Conservation (phyloP, 2,329 filamentous ascomycete genomes). For the Mycosphaerella arachidis region DNA sequence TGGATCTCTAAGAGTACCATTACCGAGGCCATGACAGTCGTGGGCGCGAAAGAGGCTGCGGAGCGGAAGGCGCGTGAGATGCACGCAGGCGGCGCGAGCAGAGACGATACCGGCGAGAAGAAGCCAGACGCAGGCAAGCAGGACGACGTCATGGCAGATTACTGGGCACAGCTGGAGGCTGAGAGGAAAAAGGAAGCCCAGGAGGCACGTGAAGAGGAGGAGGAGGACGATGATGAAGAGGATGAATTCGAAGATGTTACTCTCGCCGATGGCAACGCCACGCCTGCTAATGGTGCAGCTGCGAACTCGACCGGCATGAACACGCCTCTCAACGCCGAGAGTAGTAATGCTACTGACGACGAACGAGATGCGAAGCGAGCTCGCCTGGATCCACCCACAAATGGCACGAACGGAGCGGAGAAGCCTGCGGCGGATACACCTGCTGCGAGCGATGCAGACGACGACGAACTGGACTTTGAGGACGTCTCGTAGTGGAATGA, state of each 20-base stretch:
- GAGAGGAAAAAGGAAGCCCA: slow-evolving; percentile 49
- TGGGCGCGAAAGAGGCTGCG: slow-evolving; percentile 33
- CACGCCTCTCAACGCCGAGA: slow-evolving; percentile 25
- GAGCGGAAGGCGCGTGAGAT: slow-evolving; percentile 38
- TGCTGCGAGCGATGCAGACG: slow-evolving; percentile 39
- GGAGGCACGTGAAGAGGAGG: slow-evolving; percentile 44
- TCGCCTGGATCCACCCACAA: slow-evolving; percentile 46
- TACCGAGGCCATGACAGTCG: slow-evolving; percentile 44
- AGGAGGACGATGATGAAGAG: slow-evolving; percentile 47
- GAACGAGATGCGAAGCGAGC: slow-evolving; percentile 56
- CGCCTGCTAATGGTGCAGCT: slow-evolving; percentile 25
- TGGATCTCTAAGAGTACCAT: slow-evolving; percentile 37
- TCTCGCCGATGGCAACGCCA: slow-evolving; percentile 33
- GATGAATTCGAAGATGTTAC: slow-evolving; percentile 51
- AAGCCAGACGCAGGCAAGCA: slow-evolving; percentile 33
- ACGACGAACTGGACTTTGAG: slow-evolving; percentile 47
- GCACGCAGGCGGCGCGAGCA: slow-evolving; percentile 39
- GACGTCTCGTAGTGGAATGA: slow-evolving; percentile 31
- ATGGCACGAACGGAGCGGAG: slow-evolving; percentile 18
- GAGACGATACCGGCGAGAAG: slow-evolving; percentile 42
- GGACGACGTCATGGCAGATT: slow-evolving; percentile 58
- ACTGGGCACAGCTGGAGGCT: slow-evolving; percentile 62
- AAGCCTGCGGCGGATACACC: slow-evolving; percentile 33
- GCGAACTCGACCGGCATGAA: slow-evolving; percentile 29
- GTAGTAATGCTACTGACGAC: slow-evolving; percentile 34